A percentile compares a stretch with the other conserved stretches of the same genome.
phyloP scores from a whole-genome alignment of 805 yeast species.

The Cyberlindnera bimundalis region DNA sequence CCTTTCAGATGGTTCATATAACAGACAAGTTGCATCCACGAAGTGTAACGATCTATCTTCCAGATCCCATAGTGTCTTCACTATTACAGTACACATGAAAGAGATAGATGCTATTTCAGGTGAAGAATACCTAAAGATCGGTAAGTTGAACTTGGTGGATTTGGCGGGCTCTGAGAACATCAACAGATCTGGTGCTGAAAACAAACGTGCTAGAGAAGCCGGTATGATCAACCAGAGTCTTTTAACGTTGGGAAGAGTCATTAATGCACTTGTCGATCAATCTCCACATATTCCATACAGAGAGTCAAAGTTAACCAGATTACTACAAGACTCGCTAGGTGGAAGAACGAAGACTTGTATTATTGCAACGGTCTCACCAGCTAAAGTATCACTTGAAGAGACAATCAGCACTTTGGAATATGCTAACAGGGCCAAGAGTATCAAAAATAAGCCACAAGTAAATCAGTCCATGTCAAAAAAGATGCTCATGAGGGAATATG shows the following conservation, averaged over 20 bases:
- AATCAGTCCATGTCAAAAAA: conserved; percentile 59
- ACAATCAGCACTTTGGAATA: conserved; percentile 79
- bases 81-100: conserved; percentile 58
- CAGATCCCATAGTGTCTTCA: conserved; percentile 77
- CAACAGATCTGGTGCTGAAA: conserved; percentile 76
- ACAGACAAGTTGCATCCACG: conserved; percentile 74
- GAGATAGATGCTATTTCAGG: conserved; percentile 44
- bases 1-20: conserved; percentile 53
- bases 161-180: conserved; percentile 92
- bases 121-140: conserved; percentile 48
- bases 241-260: conserved; percentile 82
- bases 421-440: conserved; percentile 77
- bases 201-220: conserved; percentile 85
- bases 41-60: conserved; percentile 74
- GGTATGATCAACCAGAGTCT: conserved; percentile 86
- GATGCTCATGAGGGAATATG: conserved; percentile 48
- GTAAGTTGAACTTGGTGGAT: conserved; percentile 85
- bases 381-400: conserved; percentile 66
- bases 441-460: conserved; percentile 63
- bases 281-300: conserved; percentile 76
- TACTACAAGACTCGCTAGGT: conserved; percentile 80
- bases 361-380: conserved; percentile 82
- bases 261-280: conserved; percentile 63
- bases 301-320: conserved; percentile 75
- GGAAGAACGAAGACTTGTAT: conserved; percentile 80